These are phyloP conservation scores for Alternaria angustiovoidea DNA, from an alignment of 2,329 filamentous ascomycete species.

Conservation along the genomic window DNA sequence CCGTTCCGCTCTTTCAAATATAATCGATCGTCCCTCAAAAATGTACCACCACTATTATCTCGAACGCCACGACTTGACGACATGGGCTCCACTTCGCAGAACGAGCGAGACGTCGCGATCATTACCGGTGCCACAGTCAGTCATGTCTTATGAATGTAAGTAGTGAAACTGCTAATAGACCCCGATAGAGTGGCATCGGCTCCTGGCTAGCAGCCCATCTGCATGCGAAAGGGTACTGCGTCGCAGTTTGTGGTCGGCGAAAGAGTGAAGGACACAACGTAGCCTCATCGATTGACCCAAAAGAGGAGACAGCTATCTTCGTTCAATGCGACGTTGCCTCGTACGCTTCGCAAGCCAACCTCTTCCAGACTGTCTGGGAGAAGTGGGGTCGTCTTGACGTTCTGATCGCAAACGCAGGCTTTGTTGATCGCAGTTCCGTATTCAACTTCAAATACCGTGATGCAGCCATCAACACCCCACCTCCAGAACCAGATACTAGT, in stretches of 20 bases:
- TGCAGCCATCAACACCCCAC: constrained; percentile 42
- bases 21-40: no score
- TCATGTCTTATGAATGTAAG: no score
- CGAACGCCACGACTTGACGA: no score
- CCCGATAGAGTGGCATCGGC: constrained; percentile 58
- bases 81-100: no score
- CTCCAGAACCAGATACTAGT: constrained; percentile 54
- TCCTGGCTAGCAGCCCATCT: constrained; percentile 53
- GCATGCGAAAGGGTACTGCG: constrained; percentile 26
- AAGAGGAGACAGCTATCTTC: constrained; percentile 52
- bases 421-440: constrained; percentile 55
- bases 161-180: no score
- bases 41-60: no score
- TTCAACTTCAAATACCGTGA: constrained; percentile 53
- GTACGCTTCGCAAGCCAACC: constrained; percentile 55
- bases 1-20: no score
- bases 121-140: no score
- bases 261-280: constrained; percentile 46
- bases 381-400: constrained; percentile 59
- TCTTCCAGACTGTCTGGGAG: constrained; percentile 55
- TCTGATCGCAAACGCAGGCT: constrained; percentile 61
- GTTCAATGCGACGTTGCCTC: constrained; percentile 56
- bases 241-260: constrained; percentile 54
- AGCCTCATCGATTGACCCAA: constrained; percentile 21
- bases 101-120: no score